These are phyloP conservation scores for Castanea mollissima DNA, from an alignment of 306 rosid genomes.

Conservation along the genomic window DNA sequence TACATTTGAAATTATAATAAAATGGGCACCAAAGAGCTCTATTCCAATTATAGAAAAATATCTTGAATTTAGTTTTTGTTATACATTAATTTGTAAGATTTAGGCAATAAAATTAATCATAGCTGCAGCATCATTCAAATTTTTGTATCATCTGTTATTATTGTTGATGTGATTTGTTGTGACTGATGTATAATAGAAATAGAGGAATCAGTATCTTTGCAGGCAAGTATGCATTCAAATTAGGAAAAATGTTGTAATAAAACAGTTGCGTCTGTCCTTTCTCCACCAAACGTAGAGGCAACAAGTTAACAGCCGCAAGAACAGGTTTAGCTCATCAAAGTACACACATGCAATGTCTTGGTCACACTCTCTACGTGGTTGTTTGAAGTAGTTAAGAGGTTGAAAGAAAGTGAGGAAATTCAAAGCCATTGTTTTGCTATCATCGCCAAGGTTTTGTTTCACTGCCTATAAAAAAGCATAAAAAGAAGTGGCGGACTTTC, in stretches of 20 bases:
- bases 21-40: no score
- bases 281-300: neutral
- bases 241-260: neutral
- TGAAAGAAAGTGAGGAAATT: slow-evolving; percentile 20
- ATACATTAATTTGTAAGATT: no score
- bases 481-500: slow-evolving; percentile 29
- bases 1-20: no score
- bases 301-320: neutral
- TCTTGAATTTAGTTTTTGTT: no score
- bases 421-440: slow-evolving; percentile 4
- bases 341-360: slow-evolving; percentile 3
- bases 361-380: neutral
- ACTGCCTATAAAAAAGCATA: neutral
- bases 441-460: slow-evolving; percentile 39
- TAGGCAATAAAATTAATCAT: no score
- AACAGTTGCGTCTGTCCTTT: neutral
- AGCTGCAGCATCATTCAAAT: no score
- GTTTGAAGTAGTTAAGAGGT: slow-evolving; percentile 39
- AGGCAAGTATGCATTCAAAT: no score
- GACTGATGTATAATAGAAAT: no score
- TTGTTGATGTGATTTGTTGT: no score
- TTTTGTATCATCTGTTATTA: no score
- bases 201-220: no score
- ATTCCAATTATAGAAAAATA: no score
- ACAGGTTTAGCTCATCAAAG: neutral